Evolutionary conservation across 192 early-diverging fungal genomes (phyloP), one percentile per base, ranked within the genome.

Genomic region (Umbelopsis sp.): DNA sequence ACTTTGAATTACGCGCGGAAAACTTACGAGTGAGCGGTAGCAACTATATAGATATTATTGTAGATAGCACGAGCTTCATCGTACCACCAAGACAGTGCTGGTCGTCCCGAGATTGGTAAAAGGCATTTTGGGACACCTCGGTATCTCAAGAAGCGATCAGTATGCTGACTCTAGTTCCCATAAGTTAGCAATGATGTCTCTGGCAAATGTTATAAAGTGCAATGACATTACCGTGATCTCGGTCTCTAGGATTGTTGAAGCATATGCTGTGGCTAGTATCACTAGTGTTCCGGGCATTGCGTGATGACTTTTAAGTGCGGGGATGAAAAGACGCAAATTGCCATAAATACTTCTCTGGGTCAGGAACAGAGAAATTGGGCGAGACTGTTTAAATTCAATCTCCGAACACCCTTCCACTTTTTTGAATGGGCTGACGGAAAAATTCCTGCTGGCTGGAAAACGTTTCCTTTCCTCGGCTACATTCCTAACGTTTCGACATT

Each of bases 21-120:
- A 0, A 65, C 75, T 78, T 72, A 82, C 80, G 75, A 79, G 62
- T 75, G 59, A 43, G 80, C 77, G 66, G 79, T 77, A 50, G 77
- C 65, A 7, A 79, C 66, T 11, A 82, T 59, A 54, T 70, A 76
- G 10, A 73, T 45, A 29, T 74, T 8, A 0, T 44, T 31, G 52
- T 66, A 77, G 10, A 71, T 34, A 7, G 17, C 26, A 12, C 36
- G 22, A 5, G 45, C 50, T 14, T 52, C 31, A 32, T 74, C 50
- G 65, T 62, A 72, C 68, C 68, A 82, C 81, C 81, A 83, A 20
- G 66, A 53, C n/a, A 83, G 67, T 6, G 69, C 69, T 65, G 82
- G 73, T 45, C 45, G 68, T 7, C 80, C 80, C 38, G 79, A 79
- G 24, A 82, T 66, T 21, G 81, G 81, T 9, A 82, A 45, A 25